These are phyloP conservation scores for Termitomyces sp. DNA, from an alignment of 768 basidiomycete species.

Conservation along the genomic window DNA sequence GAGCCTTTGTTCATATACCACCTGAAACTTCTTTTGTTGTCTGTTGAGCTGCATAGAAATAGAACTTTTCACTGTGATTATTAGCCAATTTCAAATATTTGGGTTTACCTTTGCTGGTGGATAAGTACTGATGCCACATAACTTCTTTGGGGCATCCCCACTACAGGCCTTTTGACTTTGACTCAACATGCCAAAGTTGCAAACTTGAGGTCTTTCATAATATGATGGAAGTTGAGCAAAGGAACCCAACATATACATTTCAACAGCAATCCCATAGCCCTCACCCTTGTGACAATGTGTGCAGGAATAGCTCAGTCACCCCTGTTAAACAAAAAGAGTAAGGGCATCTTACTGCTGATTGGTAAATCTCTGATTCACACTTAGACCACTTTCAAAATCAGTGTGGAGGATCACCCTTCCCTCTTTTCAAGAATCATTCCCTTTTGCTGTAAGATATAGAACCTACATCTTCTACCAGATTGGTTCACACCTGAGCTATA, in stretches of 20 bases:
- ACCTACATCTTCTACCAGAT: background rate
- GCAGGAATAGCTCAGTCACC: background rate
- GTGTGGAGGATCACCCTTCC: conserved; percentile 7
- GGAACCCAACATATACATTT: background rate
- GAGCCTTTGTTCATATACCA: background rate
- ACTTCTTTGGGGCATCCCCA: background rate
- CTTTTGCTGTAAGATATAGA: conserved; percentile 7
- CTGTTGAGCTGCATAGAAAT: background rate
- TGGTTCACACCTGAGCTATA: background rate
- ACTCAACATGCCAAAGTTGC: background rate
- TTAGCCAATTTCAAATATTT: background rate
- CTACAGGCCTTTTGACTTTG: background rate
- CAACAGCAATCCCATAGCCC: background rate
- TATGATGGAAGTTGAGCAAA: background rate
- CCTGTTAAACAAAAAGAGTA: background rate
- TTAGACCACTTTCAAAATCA: background rate
- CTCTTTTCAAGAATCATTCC: conserved; percentile 16
- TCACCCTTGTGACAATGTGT: background rate
- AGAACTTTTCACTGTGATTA: background rate
- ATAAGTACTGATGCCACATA: conserved; percentile 11
- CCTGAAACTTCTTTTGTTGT: background rate
- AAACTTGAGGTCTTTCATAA: background rate
- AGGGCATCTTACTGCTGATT: background rate
- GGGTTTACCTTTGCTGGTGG: background rate
- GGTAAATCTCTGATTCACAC: background rate